phyloP scores from a whole-genome alignment of 2,329 filamentous ascomycete species.

The Paraphaeosphaeria sporulosa region DNA sequence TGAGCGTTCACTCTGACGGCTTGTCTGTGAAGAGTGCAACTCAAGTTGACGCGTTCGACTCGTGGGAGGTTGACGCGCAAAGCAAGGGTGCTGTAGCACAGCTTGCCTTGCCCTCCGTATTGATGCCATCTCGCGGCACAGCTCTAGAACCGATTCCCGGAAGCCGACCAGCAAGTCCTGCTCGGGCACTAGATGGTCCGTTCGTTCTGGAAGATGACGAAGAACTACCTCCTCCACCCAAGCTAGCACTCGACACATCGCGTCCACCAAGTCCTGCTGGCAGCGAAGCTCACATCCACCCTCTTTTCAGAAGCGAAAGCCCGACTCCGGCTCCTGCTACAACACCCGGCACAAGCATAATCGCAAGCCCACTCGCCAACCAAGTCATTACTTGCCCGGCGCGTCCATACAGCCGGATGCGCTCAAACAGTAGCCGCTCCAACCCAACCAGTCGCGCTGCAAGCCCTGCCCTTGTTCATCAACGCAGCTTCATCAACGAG shows the following conservation, averaged over 20 bases:
- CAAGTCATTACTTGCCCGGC: conserved; percentile 61
- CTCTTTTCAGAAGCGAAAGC: conserved; percentile 77
- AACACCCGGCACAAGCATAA: conserved; percentile 74
- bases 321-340: conserved; percentile 69
- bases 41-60: conserved; percentile 70
- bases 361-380: conserved; percentile 73
- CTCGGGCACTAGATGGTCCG: conserved; percentile 63
- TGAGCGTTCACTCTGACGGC: conserved; percentile 45
- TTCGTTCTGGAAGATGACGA: conserved; percentile 41
- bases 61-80: conserved; percentile 75
- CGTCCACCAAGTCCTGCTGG: conserved; percentile 49
- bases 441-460: conserved; percentile 30
- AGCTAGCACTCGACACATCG: conserved; percentile 41
- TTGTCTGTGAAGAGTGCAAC: conserved; percentile 46
- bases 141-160: conserved; percentile 75
- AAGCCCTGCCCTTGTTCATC: conserved; percentile 34
- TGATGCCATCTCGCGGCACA: conserved; percentile 52
- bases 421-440: conserved; percentile 32
- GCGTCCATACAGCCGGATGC: conserved; percentile 47
- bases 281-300: conserved; percentile 76
- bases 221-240: conserved; percentile 44
- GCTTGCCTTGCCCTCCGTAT: conserved; percentile 12
- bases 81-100: conserved; percentile 59
- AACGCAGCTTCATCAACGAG: conserved; percentile 33
- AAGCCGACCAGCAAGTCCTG: conserved; percentile 71